Conservation (phyloP, 2,329 filamentous ascomycete genomes). For the Seiridium cupressi region DNA sequence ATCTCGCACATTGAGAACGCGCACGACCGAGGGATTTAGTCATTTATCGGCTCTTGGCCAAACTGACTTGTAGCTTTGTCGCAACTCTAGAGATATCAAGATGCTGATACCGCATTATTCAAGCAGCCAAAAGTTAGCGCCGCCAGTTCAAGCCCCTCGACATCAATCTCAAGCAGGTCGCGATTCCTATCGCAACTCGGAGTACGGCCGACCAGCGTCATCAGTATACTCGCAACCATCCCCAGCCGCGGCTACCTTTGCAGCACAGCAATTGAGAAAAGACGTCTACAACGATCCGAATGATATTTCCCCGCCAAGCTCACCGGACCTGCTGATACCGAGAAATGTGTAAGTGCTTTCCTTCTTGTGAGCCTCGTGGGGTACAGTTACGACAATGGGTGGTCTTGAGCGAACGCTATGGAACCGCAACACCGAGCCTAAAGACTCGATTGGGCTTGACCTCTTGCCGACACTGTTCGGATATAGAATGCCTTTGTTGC, state of each 20-base stretch:
- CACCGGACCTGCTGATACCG: slow-evolving; percentile 43
- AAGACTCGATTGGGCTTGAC: no score
- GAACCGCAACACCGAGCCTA: no score
- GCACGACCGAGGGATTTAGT: no score
- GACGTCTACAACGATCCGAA: slow-evolving; percentile 23
- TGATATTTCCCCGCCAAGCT: slow-evolving; percentile 56
- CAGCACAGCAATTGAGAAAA: slow-evolving; percentile 24
- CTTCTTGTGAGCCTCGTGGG: not conserved
- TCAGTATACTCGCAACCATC: slow-evolving; percentile 62
- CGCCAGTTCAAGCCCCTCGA: slow-evolving; percentile 27
- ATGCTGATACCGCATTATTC: slow-evolving; percentile 23
- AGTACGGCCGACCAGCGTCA: slow-evolving; percentile 48
- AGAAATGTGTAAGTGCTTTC: slow-evolving; percentile 38
- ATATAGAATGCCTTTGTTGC: no score
- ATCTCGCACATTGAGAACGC: not conserved
- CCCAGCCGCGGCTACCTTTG: slow-evolving; percentile 33
- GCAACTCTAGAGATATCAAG: slow-evolving; percentile 5
- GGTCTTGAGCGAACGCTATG: not conserved
- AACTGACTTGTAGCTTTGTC: not conserved
- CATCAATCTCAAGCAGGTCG: slow-evolving; percentile 30
- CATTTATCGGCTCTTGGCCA: no score
- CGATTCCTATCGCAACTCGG: slow-evolving; percentile 23
- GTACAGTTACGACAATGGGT: not conserved
- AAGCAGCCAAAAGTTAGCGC: slow-evolving; percentile 26
- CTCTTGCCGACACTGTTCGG: no score